A percentile compares a stretch with the other conserved stretches of the same genome.
Conservation (phyloP, 371 early-diverging fungal species). For the Mortierella polycephala region DNA sequence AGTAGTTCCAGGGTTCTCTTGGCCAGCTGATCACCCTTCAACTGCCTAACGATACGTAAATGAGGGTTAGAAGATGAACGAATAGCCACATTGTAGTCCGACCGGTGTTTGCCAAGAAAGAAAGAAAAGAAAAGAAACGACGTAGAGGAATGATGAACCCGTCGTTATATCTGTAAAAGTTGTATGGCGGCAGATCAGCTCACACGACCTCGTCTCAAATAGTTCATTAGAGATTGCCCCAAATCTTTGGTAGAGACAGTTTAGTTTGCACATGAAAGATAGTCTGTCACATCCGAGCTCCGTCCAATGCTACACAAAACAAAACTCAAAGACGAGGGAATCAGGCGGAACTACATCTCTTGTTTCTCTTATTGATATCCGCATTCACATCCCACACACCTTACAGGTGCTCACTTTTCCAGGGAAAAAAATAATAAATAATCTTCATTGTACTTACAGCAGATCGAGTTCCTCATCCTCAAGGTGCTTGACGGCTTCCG, state of each 20-base stretch:
- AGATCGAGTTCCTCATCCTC: constrained; percentile 44
- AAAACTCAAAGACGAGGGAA: background rate
- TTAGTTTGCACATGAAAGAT: background rate
- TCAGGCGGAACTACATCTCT: too few relatives aligned
- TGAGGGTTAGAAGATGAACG: background rate
- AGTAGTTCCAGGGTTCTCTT: constrained; percentile 38
- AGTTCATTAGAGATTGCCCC: too few relatives aligned
- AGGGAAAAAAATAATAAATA: too few relatives aligned
- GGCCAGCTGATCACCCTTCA: constrained; percentile 30
- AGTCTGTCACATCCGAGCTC: too few relatives aligned
- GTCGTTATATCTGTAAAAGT: too few relatives aligned
- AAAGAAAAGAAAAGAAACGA: background rate
- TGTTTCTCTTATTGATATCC: too few relatives aligned
- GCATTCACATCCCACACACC: too few relatives aligned
- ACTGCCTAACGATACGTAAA: constrained; percentile 13
- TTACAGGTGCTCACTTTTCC: too few relatives aligned
- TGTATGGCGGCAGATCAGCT: background rate
- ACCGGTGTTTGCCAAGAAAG: background rate
- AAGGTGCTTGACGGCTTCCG: constrained; percentile 28
- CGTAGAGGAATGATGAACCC: background rate
- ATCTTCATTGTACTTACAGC: constrained; percentile 23
- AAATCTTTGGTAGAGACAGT: background rate
- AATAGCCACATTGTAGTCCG: background rate
- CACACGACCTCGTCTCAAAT: constrained; percentile 5
- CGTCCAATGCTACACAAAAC: background rate